Conservation (phyloP, 2,329 filamentous ascomycete genomes). For the Rhynchosporium secalis region DNA sequence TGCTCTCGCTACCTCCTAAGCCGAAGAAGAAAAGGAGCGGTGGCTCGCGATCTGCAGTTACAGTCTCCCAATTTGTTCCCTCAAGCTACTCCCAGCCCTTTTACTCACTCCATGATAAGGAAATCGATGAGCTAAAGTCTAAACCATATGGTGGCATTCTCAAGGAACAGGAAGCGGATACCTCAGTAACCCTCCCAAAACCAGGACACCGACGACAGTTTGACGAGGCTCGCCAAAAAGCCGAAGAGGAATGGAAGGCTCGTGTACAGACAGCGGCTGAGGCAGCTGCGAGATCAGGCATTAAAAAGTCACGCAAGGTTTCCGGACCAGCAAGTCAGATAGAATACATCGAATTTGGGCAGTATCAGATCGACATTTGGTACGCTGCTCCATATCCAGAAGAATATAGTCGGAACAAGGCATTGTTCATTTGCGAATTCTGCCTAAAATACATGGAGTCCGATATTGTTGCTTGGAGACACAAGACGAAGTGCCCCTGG, state of each 20-base stretch:
- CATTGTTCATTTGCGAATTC: constrained; percentile 99
- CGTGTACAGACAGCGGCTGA: constrained; percentile 63
- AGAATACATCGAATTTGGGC: constrained; percentile 97
- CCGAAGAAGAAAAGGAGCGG: constrained; percentile 44
- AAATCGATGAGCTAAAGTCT: constrained; percentile 83
- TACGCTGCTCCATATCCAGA: constrained; percentile 97
- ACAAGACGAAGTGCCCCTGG: constrained; percentile 94
- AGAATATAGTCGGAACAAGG: constrained; percentile 94
- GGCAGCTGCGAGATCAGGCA: constrained; percentile 63
- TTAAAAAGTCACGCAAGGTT: constrained; percentile 70
- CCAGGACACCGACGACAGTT: constrained; percentile 82
- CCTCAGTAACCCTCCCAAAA: constrained; percentile 80
- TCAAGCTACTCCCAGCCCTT: constrained; percentile 71
- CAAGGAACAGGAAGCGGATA: constrained; percentile 86
- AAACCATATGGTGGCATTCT: constrained; percentile 96
- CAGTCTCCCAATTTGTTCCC: constrained; percentile 39
- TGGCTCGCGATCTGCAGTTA: constrained; percentile 41
- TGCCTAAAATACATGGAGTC: constrained; percentile 99
- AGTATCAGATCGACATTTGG: constrained; percentile 98
- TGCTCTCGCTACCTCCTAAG: constrained; percentile 59
- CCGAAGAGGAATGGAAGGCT: constrained; percentile 87
- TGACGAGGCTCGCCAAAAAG: constrained; percentile 84
- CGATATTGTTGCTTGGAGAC: constrained; percentile 95
- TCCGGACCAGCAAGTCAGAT: constrained; percentile 93
- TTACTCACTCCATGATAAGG: constrained; percentile 85